phyloP scores from a whole-genome alignment of 371 early-diverging fungal species.

The Mucor racemosus region DNA sequence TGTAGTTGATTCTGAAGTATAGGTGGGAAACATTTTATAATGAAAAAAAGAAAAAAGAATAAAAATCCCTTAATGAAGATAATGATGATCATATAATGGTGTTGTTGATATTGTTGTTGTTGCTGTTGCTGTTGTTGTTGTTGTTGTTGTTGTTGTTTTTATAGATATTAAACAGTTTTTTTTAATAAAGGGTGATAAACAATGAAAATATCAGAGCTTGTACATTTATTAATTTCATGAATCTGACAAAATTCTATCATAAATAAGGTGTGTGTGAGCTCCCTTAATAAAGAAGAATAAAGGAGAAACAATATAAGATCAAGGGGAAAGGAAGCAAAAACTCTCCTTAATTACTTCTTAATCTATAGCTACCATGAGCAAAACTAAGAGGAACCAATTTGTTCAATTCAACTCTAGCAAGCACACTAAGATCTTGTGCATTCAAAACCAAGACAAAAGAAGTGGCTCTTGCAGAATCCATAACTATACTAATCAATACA shows the following conservation, averaged over 20 bases:
- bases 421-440: slow-evolving; percentile 64
- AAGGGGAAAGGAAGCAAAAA: neutral
- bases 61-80: neutral
- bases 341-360: slow-evolving; percentile 17
- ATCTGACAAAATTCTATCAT: no score
- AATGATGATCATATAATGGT: neutral
- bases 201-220: neutral
- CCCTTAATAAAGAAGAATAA: neutral
- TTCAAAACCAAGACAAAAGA: slow-evolving; percentile 78
- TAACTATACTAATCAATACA: slow-evolving; percentile 72
- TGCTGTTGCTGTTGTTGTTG: no score
- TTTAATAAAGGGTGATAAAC: slow-evolving; percentile 11
- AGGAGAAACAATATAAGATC: no score
- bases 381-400: slow-evolving; percentile 70
- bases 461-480: slow-evolving; percentile 65
- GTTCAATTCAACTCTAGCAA: slow-evolving; percentile 68
- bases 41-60: neutral
- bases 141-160: no score
- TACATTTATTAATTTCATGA: neutral
- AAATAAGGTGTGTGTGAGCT: neutral
- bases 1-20: slow-evolving; percentile 34
- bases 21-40: neutral
- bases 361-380: slow-evolving; percentile 49
- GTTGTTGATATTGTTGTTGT: neutral
- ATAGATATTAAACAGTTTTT: neutral